Base-by-base conservation (phyloP, 805 yeast species). In the Yamadazyma takamatsuzukensis region DNA sequence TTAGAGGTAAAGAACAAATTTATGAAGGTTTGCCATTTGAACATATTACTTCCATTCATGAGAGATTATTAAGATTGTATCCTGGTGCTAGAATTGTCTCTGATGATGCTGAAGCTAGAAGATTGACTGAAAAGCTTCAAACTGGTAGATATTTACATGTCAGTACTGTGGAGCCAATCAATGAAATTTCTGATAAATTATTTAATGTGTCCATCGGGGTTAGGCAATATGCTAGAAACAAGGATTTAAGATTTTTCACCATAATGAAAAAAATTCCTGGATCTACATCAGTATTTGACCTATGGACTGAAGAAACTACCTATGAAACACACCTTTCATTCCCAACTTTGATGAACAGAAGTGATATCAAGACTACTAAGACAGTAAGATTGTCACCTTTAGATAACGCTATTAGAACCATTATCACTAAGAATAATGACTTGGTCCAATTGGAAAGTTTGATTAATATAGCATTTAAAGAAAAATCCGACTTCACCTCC, bases 1-100 rank as follows among this genome's bases (percentile, higher is more conserved):
- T 83, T 29, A 68, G 95, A 48, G 83, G 84, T 29, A 77, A 81
- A 49, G 79, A 78, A 39, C 87, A 81, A 53, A 82, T 87, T 32
- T 84, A 80, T 51, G 95, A 87, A 59, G 95, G 96, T 5, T 67
- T 77, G 33, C 87, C 95, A 18, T 87, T 83, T 61, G 96, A 87
- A 53, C 93, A 84, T 55, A 79, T 87, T 38, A 78, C 88, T 2
- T 79, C 90, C 3, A 83, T 87, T 53, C 87, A 83, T 47, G 84
- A 80, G 47, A 68, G 95, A 44, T 61, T 88, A 39, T 70, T 80
- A 45, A 74, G 78, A 48, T 57, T 83, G 29, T 83, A 85, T 54
- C 94, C 93, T 18, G 95, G 95, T 31, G 85, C 95, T 1, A 73
- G 80, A 35, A 75, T 86, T 33, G 64, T 86, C 21, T 63, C 78